Conservation (phyloP, 371 early-diverging fungal genomes). For the Rhizopus arrhizus region DNA sequence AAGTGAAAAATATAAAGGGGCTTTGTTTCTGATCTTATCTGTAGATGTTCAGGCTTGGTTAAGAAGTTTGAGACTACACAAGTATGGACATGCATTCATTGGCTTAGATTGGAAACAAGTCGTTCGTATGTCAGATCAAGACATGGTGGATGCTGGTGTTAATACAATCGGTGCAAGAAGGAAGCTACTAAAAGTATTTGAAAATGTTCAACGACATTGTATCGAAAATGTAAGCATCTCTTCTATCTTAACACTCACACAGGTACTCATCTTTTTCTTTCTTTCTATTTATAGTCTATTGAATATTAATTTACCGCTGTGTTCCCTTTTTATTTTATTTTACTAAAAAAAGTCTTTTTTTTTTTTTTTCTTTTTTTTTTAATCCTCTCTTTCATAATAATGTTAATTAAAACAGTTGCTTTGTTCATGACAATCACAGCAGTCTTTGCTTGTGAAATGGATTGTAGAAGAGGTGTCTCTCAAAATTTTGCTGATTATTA, state of each 20-base stretch:
- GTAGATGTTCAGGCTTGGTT: slow-evolving; percentile 93
- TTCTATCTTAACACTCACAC: not conserved
- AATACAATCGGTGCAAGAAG: slow-evolving; percentile 92
- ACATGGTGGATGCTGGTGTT: slow-evolving; percentile 84
- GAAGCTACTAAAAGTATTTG: slow-evolving; percentile 95
- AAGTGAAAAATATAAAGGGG: slow-evolving; percentile 5
- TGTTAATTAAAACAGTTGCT: slow-evolving; percentile 14
- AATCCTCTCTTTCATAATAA: slow-evolving; percentile 2
- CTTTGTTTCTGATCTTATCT: not conserved
- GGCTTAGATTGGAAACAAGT: slow-evolving; percentile 87
- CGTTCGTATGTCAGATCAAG: slow-evolving; percentile 82
- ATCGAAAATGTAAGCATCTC: slow-evolving; percentile 42
- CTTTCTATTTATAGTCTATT: slow-evolving; percentile 9
- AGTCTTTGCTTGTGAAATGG: slow-evolving; percentile 57
- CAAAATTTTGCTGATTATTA: slow-evolving; percentile 58
- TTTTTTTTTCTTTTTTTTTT: slow-evolving; percentile 4
- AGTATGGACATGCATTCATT: slow-evolving; percentile 89
- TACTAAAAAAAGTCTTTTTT: slow-evolving; percentile 6
- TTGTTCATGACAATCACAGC: slow-evolving; percentile 14
- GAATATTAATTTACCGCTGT: slow-evolving; percentile 8
- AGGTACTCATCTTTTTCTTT: not conserved
- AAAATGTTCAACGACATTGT: slow-evolving; percentile 69
- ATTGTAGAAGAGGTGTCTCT: slow-evolving; percentile 59
- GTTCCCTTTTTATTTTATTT: not conserved
- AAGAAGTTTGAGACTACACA: slow-evolving; percentile 89